Evolutionary conservation across 306 rosid species (phyloP), one percentile per base, ranked within the genome.

Genomic region (Rosa rugosa): DNA sequence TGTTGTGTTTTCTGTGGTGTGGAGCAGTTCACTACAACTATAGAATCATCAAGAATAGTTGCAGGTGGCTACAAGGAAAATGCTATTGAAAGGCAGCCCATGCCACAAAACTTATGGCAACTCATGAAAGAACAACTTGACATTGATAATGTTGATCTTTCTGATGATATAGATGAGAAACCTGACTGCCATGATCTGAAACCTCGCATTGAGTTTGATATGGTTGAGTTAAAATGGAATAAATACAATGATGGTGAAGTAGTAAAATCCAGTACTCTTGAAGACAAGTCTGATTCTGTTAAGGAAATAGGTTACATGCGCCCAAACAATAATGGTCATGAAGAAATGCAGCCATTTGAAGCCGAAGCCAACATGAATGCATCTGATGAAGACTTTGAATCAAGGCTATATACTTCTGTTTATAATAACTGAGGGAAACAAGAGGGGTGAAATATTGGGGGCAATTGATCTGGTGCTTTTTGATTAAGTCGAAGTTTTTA

Each of bases 31-130:
- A 49, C 77, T 1, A 23, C 2, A 3, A 14, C 51, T 23, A 65
- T 16, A 18, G 85, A 77, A n/a, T 71, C 85, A n/a, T 71, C 85
- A 77, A 77, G 85, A 31, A 44, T 45, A 27, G 75, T 27, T 27
- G 67, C 68, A 4, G 75, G 69, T 14, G 78, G 66, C 9, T 53
- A 63, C 40, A 71, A 68, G 78, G 31, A 18, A 34, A 41, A 2
- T 16, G 73, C 53, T 0, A 71, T 63, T 72, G 41, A 63, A 27
- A 47, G 2, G 3, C 38, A 25, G 12, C 31, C 64, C 3, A n/a
- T n/a, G 31, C 31, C 13, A n/a, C 14, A 9, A 6, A 11, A 57
- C 31, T 2, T 57, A 2, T n/a, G 27, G 27, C 11, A 57, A 57
- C 14, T 57, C 31, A 9, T 57, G 31, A 3, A 57, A 57, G 31